Base-by-base conservation (phyloP, 495 filamentous ascomycete genomes). In the Hapsidospora chrysogenum region DNA sequence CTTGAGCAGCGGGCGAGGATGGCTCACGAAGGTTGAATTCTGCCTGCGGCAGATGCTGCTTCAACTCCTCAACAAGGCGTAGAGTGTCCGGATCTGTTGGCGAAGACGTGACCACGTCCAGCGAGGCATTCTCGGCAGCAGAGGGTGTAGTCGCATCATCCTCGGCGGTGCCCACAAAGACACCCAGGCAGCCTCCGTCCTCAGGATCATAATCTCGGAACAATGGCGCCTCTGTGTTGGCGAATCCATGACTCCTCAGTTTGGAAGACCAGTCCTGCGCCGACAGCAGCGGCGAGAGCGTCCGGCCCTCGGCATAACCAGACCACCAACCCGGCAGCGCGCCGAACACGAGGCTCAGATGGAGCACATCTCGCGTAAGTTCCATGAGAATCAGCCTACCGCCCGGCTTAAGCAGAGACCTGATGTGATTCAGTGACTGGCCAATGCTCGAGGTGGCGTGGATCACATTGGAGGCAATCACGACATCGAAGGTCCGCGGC, bases 281-380 rank as follows among this genome's bases (percentile, higher is more conserved):
- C 4, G 36, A 31, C 29, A 31, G 28, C 4, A 38, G 0, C 31
- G 32, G 3, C 35, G 36, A 9, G 47, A 45, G 3, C 51, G 23
- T 17, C 16, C 60, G 39, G 1, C 49, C 52, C 4, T 63, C 56
- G 9, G 51, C 32, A 17, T 43, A 41, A 19, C 61, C 55, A 20
- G 50, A 35, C 68, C 68, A 74, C 69, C 69, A 74, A 0, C 58
- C 65, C 1, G 63, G 56, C 1, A 65, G 40, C 2, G 54, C 36
- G 7, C 63, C 63, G n/a, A 68, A 57, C 4, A 51, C 41, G 13
- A 65, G 44, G 8, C 57, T 53, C 17, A 46, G 48, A 29, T 47
- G 41, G 32, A 53, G 40, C 11, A 40, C 45, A 29, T 36, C 41
- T 2, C 50, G 44, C 2, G 47, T 43, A 3, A 48, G 38, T 29